These are phyloP conservation scores for Candida neerlandica DNA, from an alignment of 1,139 yeast species.

Conservation along the genomic window DNA sequence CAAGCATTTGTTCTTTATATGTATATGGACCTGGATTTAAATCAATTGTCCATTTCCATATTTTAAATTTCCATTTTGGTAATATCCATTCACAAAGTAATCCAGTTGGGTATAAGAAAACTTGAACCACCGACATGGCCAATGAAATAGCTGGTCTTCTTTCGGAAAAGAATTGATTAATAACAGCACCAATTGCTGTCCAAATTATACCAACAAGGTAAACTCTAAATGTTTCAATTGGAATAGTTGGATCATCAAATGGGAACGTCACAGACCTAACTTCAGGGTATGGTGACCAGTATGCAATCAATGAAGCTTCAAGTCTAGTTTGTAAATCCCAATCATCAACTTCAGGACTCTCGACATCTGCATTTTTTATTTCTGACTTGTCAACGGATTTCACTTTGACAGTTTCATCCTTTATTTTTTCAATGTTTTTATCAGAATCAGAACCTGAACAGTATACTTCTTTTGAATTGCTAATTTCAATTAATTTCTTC, in stretches of 20 bases:
- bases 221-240: slow-evolving; percentile 59
- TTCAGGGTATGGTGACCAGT: slow-evolving; percentile 66
- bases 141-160: slow-evolving; percentile 56
- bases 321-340: slow-evolving; percentile 36
- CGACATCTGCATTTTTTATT: not conserved
- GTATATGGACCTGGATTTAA: slow-evolving; percentile 36
- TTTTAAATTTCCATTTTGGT: slow-evolving; percentile 23
- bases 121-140: slow-evolving; percentile 35
- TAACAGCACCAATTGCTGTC: slow-evolving; percentile 54
- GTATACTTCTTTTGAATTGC: not conserved
- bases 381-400: not conserved
- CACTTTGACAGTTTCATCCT: not conserved
- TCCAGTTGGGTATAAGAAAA: slow-evolving; percentile 29
- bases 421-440: not conserved
- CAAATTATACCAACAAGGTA: slow-evolving; percentile 57
- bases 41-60: slow-evolving; percentile 16
- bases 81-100: slow-evolving; percentile 20
- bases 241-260: slow-evolving; percentile 50
- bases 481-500: slow-evolving; percentile 18
- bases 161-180: slow-evolving; percentile 59
- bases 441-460: not conserved
- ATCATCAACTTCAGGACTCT: slow-evolving; percentile 15
- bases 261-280: slow-evolving; percentile 62
- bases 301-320: slow-evolving; percentile 52
- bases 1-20: slow-evolving; percentile 31